Percentiles rank a stretch among this genome's conserved stretches.
phyloP scores from a whole-genome alignment of 164 flowering plant species.

The Liquidambar formosana region DNA sequence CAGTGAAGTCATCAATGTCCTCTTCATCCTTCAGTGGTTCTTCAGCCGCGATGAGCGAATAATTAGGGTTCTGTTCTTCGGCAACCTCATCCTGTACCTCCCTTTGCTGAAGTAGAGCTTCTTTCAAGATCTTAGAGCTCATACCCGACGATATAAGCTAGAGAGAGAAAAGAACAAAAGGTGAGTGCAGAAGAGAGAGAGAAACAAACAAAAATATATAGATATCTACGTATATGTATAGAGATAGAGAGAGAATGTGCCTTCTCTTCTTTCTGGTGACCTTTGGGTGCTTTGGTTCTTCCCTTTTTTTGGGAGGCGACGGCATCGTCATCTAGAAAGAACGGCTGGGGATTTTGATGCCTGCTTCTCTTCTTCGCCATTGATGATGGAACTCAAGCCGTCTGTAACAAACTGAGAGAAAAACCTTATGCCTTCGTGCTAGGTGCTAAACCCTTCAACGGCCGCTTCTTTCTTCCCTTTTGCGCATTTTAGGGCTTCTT shows the following conservation, averaged over 20 bases:
- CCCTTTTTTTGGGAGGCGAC: background rate
- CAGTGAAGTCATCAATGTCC: background rate
- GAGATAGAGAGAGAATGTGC: background rate
- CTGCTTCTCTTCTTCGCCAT: background rate
- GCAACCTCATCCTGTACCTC: slow-evolving; percentile 60
- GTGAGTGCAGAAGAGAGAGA: background rate
- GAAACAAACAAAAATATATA: background rate
- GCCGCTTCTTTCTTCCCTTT: no score
- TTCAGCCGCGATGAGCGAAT: background rate
- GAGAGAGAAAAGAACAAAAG: background rate
- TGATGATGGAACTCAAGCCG: background rate
- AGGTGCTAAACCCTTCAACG: no score
- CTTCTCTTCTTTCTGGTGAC: background rate
- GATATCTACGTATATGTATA: background rate
- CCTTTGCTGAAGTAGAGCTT: slow-evolving; percentile 75
- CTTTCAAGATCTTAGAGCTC: slow-evolving; percentile 73
- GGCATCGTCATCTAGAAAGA: background rate
- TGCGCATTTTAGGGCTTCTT: no score
- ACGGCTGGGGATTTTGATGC: background rate
- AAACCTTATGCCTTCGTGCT: no score
- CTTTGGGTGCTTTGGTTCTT: background rate
- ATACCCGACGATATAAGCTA: slow-evolving; percentile 58
- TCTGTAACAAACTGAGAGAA: no score
- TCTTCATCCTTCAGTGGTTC: slow-evolving; percentile 1
- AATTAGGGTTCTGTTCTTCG: slow-evolving; percentile 25